These are phyloP conservation scores for Glaciozyma antarctica DNA, from an alignment of 768 basidiomycete genomes.

Conservation along the genomic window DNA sequence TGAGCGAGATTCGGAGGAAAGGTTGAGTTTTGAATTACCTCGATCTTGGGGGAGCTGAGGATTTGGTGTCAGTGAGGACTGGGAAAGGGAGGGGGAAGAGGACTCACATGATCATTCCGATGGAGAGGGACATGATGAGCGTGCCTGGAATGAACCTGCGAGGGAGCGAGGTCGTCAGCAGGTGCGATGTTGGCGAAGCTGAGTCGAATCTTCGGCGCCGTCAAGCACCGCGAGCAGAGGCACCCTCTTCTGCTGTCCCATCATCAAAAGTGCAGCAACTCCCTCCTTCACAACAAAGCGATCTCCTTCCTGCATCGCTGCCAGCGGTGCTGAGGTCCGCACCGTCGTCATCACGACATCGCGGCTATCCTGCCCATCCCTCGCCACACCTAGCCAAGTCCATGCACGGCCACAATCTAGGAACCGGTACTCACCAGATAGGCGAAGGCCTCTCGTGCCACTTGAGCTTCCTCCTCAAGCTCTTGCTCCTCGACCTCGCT, in stretches of 20 bases:
- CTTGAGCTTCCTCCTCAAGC: background rate
- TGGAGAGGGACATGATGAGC: conserved; percentile 12
- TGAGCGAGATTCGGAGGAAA: conserved; percentile 10
- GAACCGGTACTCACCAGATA: background rate
- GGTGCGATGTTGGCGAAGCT: background rate
- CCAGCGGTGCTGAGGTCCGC: background rate
- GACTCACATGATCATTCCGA: conserved; percentile 16
- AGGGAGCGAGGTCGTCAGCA: background rate
- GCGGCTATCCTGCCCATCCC: background rate
- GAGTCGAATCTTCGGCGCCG: no score
- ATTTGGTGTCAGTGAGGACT: background rate
- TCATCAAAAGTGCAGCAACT: no score
- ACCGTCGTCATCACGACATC: background rate
- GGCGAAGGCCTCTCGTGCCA: conserved; percentile 6
- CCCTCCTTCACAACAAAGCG: no score
- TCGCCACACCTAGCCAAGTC: no score
- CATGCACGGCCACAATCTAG: background rate
- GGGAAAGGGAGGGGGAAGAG: background rate
- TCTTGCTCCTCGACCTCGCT: background rate
- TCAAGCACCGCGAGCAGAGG: background rate
- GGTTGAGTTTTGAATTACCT: conserved; percentile 3
- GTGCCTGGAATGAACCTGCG: conserved; percentile 7
- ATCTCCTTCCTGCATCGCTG: background rate
- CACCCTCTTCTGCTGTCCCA: background rate
- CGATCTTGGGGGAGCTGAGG: conserved; percentile 8